Conservation (phyloP, 2,329 filamentous ascomycete species). For the Hypoxylon sp. region DNA sequence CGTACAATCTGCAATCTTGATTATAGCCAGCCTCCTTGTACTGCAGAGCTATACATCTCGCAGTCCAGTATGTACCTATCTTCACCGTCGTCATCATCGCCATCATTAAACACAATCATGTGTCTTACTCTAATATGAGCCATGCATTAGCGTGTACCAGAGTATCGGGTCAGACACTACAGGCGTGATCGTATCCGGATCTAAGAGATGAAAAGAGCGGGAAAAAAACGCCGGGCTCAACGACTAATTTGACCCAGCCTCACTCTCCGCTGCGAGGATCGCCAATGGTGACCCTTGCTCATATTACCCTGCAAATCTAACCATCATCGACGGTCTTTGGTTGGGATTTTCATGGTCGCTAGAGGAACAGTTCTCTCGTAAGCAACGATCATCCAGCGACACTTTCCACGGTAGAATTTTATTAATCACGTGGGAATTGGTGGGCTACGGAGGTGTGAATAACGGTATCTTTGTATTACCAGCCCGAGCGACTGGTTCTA, state of each 20-base stretch:
- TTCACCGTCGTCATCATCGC: slow-evolving; percentile 22
- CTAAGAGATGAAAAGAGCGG: slow-evolving; percentile 36
- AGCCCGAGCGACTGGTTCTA: slow-evolving; percentile 43
- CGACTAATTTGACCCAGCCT: slow-evolving; percentile 41
- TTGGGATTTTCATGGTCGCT: slow-evolving; percentile 20
- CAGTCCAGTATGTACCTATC: slow-evolving; percentile 24
- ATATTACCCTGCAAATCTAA: slow-evolving; percentile 33
- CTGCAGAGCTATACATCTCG: slow-evolving; percentile 19
- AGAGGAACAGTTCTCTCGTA: slow-evolving; percentile 19
- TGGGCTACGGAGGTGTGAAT: slow-evolving; percentile 21
- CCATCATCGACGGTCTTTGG: slow-evolving; percentile 21
- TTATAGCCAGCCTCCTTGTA: slow-evolving; percentile 12
- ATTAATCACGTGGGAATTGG: slow-evolving; percentile 38
- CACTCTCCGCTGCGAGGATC: slow-evolving; percentile 36
- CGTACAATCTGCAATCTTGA: slow-evolving; percentile 30
- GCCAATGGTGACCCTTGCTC: slow-evolving; percentile 38
- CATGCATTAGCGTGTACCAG: slow-evolving; percentile 54
- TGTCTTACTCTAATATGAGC: slow-evolving; percentile 50
- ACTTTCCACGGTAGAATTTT: slow-evolving; percentile 24
- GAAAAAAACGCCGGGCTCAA: slow-evolving; percentile 35
- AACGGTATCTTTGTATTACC: slow-evolving; percentile 30
- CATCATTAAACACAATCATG: slow-evolving; percentile 35
- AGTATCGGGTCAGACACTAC: slow-evolving; percentile 51
- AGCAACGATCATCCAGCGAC: slow-evolving; percentile 22
- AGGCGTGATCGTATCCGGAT: slow-evolving; percentile 47